phyloP scores from a whole-genome alignment of 2,329 filamentous ascomycete genomes.

The Colletotrichum nymphaeae region DNA sequence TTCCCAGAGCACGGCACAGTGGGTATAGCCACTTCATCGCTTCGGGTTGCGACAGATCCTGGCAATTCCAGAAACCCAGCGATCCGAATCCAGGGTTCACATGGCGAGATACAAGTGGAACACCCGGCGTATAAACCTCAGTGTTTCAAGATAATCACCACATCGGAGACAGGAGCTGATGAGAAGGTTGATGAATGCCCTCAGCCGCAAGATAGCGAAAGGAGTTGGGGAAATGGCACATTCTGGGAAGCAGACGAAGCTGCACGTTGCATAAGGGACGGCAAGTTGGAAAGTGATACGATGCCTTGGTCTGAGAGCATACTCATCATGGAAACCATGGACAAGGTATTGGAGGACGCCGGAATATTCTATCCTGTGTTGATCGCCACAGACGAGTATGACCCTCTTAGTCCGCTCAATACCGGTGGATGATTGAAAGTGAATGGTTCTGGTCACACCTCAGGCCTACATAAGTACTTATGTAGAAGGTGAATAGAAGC shows the following conservation, averaged over 20 bases:
- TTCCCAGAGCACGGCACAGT: conserved; percentile 78
- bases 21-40: conserved; percentile 75
- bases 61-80: conserved; percentile 69
- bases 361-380: conserved; percentile 64
- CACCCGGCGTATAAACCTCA: conserved; percentile 77
- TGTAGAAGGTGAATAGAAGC: too few relatives aligned
- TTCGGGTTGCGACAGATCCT: conserved; percentile 72
- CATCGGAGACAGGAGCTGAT: conserved; percentile 55
- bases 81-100: conserved; percentile 84
- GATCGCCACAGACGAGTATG: conserved; percentile 67
- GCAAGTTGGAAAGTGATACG: conserved; percentile 78
- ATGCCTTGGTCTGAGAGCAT: conserved; percentile 84
- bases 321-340: conserved; percentile 82
- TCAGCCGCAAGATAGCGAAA: conserved; percentile 61
- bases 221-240: conserved; percentile 79
- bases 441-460: too few relatives aligned
- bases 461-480: too few relatives aligned
- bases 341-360: conserved; percentile 63
- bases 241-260: conserved; percentile 89
- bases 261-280: conserved; percentile 79
- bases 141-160: conserved; percentile 72
- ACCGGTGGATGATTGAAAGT: conserved; percentile 50
- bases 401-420: conserved; percentile 69
- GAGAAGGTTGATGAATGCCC: conserved; percentile 64
- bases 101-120: conserved; percentile 84